Conservation (phyloP, 75 land plant genomes). For the Larix kaempferi region DNA sequence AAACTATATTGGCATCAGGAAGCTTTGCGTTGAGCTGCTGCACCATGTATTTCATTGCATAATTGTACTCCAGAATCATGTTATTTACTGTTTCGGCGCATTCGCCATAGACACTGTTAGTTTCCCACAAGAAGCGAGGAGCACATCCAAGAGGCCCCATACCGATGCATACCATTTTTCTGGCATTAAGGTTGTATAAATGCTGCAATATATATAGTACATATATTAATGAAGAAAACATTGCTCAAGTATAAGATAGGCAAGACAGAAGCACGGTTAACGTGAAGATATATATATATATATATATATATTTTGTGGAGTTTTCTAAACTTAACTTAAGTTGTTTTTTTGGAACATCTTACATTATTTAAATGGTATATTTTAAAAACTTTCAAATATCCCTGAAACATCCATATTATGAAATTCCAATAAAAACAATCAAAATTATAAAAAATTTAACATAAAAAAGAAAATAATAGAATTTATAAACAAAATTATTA, state of each 20-base stretch:
- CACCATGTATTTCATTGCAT: conserved; percentile 41
- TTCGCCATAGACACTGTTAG: conserved; percentile 38
- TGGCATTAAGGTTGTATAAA: conserved; percentile 42
- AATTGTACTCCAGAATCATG: conserved; percentile 65
- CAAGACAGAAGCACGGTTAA: not conserved
- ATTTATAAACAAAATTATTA: too few relatives aligned
- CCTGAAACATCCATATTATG: too few relatives aligned
- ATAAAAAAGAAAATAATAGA: too few relatives aligned
- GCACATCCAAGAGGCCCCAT: conserved; percentile 77
- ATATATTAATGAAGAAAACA: not conserved
- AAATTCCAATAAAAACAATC: too few relatives aligned
- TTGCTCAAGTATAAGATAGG: too few relatives aligned
- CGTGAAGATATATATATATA: too few relatives aligned
- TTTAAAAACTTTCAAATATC: too few relatives aligned
- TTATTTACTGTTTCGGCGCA: conserved; percentile 57
- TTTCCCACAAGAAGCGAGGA: conserved; percentile 61
- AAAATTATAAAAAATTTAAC: too few relatives aligned
- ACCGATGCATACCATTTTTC: conserved; percentile 65
- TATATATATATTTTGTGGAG: too few relatives aligned
- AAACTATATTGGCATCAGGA: conserved; percentile 20
- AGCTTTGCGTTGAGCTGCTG: conserved; percentile 39
- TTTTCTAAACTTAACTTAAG: too few relatives aligned
- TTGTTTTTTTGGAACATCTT: too few relatives aligned
- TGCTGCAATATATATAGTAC: conserved; percentile 28
- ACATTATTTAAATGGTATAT: too few relatives aligned